A percentile compares a stretch with the other conserved stretches of the same genome.
phyloP scores from a whole-genome alignment of 2,329 filamentous ascomycete species.

The Fusarium succisae region DNA sequence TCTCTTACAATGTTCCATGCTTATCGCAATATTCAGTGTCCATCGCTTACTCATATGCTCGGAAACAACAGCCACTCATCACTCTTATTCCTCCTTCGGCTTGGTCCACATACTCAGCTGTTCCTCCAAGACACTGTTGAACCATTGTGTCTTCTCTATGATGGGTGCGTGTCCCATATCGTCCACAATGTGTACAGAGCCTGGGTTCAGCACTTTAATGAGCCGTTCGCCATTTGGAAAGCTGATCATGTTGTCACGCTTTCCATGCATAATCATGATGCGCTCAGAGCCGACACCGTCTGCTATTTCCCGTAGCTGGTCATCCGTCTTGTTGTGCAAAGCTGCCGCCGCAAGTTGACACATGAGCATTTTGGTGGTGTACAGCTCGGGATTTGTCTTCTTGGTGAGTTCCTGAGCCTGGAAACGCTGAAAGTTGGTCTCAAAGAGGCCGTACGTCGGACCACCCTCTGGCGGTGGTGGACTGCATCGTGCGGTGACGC shows the following conservation, averaged over 20 bases:
- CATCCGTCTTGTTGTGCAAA: constrained; percentile 80
- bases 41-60: not conserved
- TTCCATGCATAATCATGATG: constrained; percentile 82
- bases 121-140: constrained; percentile 70
- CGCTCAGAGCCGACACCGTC: constrained; percentile 76
- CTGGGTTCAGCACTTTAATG: constrained; percentile 71
- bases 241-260: constrained; percentile 79
- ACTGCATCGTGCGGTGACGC: constrained; percentile 52
- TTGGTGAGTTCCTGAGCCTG: constrained; percentile 83
- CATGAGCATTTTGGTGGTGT: constrained; percentile 74
- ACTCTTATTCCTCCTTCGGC: constrained; percentile 45
- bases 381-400: constrained; percentile 66
- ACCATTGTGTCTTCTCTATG: constrained; percentile 75
- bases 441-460: constrained; percentile 65
- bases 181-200: constrained; percentile 69
- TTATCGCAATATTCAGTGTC: not conserved
- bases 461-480: constrained; percentile 43
- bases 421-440: constrained; percentile 83
- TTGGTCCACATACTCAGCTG: constrained; percentile 62
- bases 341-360: constrained; percentile 81
- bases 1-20: not conserved
- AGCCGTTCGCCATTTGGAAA: constrained; percentile 75
- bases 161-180: constrained; percentile 80
- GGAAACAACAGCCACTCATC: not conserved
- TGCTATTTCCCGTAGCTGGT: constrained; percentile 59